A percentile compares a stretch with the other conserved stretches of the same genome.
phyloP scores from a whole-genome alignment of 2,329 filamentous ascomycete species.

The Venturia aucupariae region DNA sequence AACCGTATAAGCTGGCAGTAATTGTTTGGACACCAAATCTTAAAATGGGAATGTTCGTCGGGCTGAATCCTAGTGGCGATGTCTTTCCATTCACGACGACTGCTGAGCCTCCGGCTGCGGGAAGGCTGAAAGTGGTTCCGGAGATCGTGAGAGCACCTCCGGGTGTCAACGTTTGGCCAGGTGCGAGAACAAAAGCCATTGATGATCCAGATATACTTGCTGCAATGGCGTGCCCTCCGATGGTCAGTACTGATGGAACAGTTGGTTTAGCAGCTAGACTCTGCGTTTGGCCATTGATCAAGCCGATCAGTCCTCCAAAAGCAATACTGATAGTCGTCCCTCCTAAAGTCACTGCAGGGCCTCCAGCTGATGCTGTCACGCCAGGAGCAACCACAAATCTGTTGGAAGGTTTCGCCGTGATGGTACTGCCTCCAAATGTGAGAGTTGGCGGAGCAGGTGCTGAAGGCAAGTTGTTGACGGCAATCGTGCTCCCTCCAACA shows the following conservation, averaged over 20 bases:
- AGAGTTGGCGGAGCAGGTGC: conserved; percentile 15
- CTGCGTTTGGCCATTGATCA: conserved; percentile 7
- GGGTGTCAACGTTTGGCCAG: conserved; percentile 27
- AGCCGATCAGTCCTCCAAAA: not conserved
- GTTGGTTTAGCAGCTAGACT: not conserved
- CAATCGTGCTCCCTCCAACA: not conserved
- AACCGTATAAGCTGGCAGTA: not conserved
- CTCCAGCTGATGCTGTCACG: conserved; percentile 11
- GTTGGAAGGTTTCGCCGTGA: not conserved
- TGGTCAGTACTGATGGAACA: not conserved
- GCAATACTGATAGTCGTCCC: conserved; percentile 13
- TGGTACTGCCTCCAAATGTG: conserved; percentile 23
- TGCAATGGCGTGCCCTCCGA: not conserved
- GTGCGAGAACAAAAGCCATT: conserved; percentile 28
- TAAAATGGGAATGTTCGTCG: conserved; percentile 17
- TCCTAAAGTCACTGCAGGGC: conserved; percentile 9
- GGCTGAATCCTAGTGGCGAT: conserved; percentile 4
- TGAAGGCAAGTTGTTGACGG: conserved; percentile 11
- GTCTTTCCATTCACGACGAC: not conserved
- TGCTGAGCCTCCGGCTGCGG: conserved; percentile 16
- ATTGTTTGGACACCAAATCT: conserved; percentile 22
- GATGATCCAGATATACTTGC: conserved; percentile 13
- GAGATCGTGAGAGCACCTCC: conserved; percentile 20
- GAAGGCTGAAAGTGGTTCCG: conserved; percentile 22
- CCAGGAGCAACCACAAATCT: conserved; percentile 11